Evolutionary conservation across 768 basidiomycete species (phyloP), one percentile per base, ranked within the genome.

Genomic region (Cystofilobasidium bisporidii): DNA sequence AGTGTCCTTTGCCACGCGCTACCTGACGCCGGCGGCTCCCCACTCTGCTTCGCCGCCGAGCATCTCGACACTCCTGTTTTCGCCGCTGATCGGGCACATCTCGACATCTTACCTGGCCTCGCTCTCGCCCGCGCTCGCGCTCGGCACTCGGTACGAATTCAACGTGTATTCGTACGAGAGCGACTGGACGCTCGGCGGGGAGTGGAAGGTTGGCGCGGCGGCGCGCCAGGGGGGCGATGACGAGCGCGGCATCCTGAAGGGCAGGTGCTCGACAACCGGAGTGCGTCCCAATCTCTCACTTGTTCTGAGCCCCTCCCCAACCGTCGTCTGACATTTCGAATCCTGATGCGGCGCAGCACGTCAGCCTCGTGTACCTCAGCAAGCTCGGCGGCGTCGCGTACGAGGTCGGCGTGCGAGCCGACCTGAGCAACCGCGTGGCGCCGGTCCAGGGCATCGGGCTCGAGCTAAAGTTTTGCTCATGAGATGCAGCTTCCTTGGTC

Each of bases 121-220:
- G 62, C 86, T 90, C 12, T 88, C 89, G 8, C 83, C 83, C 17
- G 89, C 94, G 75, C 83, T 97, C 48, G 85, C 90, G 0, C 76
- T 98, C 24, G 89, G 89, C 60, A 87, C 90, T 0, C 85, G 76
- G 36, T 98, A 93, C 74, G 91, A 97, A 75, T 91, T 97, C 79
- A 98, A 98, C 74, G 84, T 93, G 32, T 96, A 97, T 75, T 92
- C 89, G 77, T 97, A 91, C 76, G 91, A 94, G 72, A 92, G 90
- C 76, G 93, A 97, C 76, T 88, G 92, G 87, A 87, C 89, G 14
- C 83, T 97, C 79, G 94, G 94, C 3, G 87, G 88, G 0, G 93
- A 97, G 76, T 96, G 91, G 90, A 96, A 91, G 91, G 82, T 91
- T 75, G 83, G 91, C 26, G 83, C 18, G 36, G 36, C 36, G 36